These are phyloP conservation scores for Erigeron canadensis DNA, from an alignment of 129 eudicot genomes.

Conservation along the genomic window DNA sequence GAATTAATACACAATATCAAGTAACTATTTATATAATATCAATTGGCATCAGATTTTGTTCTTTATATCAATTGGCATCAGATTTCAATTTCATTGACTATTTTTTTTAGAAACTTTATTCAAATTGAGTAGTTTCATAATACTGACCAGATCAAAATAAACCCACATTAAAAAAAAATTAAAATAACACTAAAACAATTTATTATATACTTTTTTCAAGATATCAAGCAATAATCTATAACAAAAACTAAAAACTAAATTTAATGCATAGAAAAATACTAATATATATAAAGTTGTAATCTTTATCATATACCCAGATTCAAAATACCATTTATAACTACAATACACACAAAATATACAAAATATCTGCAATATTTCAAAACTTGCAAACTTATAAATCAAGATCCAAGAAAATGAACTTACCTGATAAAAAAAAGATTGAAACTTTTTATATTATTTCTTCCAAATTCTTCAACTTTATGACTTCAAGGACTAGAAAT, in stretches of 20 bases:
- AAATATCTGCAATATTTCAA: neutral
- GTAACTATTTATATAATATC: too few species aligned
- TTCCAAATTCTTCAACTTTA: conserved; percentile 28
- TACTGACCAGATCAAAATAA: conserved; percentile 15
- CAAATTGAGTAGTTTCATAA: neutral
- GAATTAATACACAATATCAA: neutral
- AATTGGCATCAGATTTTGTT: too few species aligned
- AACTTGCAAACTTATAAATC: conserved; percentile 14
- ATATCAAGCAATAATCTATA: conserved; percentile 15
- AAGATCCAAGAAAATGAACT: conserved; percentile 30
- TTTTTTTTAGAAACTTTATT: too few species aligned
- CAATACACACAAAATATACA: neutral
- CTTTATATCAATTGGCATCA: too few species aligned
- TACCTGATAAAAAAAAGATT: conserved; percentile 31
- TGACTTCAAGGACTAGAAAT: conserved; percentile 4
- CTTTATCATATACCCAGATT: conserved; percentile 33
- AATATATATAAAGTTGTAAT: conserved; percentile 11
- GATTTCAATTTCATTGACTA: too few species aligned
- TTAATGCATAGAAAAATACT: neutral
- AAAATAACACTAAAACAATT: neutral
- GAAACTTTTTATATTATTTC: conserved; percentile 16
- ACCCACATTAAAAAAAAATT: neutral
- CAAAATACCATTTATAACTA: conserved; percentile 21
- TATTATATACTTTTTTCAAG: neutral
- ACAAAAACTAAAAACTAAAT: conserved; percentile 18